A percentile compares a stretch with the other conserved stretches of the same genome.
phyloP scores from a whole-genome alignment of 257 asterid species.

The Salvia splendens region DNA sequence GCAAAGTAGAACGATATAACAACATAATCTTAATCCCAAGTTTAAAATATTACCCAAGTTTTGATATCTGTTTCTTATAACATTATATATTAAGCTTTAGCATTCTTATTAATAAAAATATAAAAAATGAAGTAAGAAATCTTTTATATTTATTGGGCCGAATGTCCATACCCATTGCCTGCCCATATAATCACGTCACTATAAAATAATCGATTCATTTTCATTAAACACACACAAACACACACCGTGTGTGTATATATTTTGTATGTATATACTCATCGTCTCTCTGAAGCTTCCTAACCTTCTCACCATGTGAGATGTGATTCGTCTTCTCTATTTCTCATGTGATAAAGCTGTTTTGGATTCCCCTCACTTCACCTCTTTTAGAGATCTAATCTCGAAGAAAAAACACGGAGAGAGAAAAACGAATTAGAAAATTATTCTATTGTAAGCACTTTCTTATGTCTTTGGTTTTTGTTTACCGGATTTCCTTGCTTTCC shows the following conservation, averaged over 20 bases:
- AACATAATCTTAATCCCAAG: too few species aligned
- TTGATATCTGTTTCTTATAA: too few species aligned
- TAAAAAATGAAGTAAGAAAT: too few species aligned
- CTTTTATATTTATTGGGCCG: constrained; percentile 6
- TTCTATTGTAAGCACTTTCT: constrained; percentile 41
- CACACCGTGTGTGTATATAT: constrained; percentile 30
- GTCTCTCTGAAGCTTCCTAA: constrained; percentile 45
- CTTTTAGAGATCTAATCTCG: constrained; percentile 44
- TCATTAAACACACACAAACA: constrained; percentile 32
- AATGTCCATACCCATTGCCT: constrained; percentile 24
- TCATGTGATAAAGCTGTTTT: constrained; percentile 40
- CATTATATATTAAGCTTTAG: too few species aligned
- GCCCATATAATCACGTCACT: constrained; percentile 38
- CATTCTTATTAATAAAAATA: too few species aligned
- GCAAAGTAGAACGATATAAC: too few species aligned
- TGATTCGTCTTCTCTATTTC: constrained; percentile 35
- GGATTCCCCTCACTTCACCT: constrained; percentile 30
- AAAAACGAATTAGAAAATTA: neutral
- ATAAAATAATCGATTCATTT: constrained; percentile 23
- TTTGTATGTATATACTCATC: constrained; percentile 29
- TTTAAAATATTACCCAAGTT: too few species aligned
- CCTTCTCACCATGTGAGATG: constrained; percentile 41
- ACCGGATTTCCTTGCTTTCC: constrained; percentile 25
- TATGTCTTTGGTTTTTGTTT: constrained; percentile 29
- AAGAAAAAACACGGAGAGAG: neutral